Conservation (phyloP, 306 rosid species). For the Potentilla sterilis region DNA sequence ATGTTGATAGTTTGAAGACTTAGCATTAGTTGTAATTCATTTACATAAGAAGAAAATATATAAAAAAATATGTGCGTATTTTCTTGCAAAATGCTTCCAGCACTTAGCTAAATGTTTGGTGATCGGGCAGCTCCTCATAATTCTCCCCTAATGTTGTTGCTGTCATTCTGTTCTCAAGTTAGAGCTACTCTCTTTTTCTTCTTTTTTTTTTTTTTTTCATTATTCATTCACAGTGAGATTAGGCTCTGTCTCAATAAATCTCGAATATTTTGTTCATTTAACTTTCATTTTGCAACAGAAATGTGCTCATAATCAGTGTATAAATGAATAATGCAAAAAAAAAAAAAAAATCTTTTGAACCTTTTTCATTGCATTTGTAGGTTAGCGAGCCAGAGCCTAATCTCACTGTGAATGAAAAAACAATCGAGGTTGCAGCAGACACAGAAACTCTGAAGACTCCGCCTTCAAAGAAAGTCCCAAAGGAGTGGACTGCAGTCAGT, state of each 20-base stretch:
- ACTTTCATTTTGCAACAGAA: too few species aligned
- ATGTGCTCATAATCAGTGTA: not conserved
- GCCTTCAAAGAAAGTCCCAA: slow-evolving; percentile 30
- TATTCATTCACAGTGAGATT: too few species aligned
- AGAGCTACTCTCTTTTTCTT: too few species aligned
- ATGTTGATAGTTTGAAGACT: not conserved
- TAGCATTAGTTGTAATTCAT: not conserved
- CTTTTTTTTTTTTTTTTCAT: too few species aligned
- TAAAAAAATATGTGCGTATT: not conserved
- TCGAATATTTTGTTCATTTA: not conserved
- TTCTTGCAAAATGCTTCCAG: not conserved
- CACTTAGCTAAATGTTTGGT: not conserved
- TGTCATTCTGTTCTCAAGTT: not conserved
- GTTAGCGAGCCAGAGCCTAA: slow-evolving; percentile 8
- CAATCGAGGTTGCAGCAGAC: not conserved
- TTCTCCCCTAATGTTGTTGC: not conserved
- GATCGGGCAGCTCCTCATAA: not conserved
- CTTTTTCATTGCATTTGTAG: slow-evolving; percentile 26
- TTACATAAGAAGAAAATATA: not conserved
- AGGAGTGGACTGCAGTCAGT: slow-evolving; percentile 43
- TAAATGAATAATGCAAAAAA: too few species aligned
- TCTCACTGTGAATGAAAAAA: not conserved
- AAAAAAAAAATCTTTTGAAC: not conserved
- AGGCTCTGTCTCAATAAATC: too few species aligned
- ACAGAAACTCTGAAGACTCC: slow-evolving; percentile 15